Base-by-base conservation (phyloP, 169 alveolate genomes). In the Blepharisma undulans region DNA sequence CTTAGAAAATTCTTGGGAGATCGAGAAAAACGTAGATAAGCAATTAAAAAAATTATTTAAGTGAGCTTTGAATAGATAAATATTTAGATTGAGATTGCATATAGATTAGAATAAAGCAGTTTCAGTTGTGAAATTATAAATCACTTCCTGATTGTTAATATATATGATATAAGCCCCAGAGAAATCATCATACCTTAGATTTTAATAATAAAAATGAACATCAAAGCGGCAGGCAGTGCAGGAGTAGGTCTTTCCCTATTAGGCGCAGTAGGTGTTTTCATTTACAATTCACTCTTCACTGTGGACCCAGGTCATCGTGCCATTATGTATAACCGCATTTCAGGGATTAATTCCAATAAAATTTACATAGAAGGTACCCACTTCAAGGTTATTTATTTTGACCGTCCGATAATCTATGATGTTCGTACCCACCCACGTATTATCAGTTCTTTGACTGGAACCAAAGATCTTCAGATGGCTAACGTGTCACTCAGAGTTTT, bases 221-320 rank as follows among this genome's bases (percentile, higher is more conserved):
- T 48, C 66, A 48, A 48, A 48, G 66, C 66, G 14, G 66, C 66
- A 48, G 66, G 66, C 14, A 48, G 66, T 5, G 66, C 66, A 48
- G 66, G 66, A 48, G 66, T 18, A 48, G 66, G 66, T 18, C 66
- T 48, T 48, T 48, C 66, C 66, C 66, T 48, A 2, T 33, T 79
- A 21, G 87, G 87, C 8, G 60, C 87, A 22, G 34, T 33, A 2
- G 87, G 87, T 33, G 36, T 79, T 4, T 22, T 27, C 10, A 19
- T 32, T 34, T 82, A 82, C 34, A 22, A 82, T 18, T 82, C 89
- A 0, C 89, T 82, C 60, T 82, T 82, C 77, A 93, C 95, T 25
- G 99, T 98, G 48, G 99, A 98, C 90, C 99, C 99, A 25, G 99
- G 99, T 19, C 98, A 98, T 82, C 93, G 99, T 79, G 99, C 99